phyloP scores from a whole-genome alignment of 345 rosid genomes.

The Turritis glabra region DNA sequence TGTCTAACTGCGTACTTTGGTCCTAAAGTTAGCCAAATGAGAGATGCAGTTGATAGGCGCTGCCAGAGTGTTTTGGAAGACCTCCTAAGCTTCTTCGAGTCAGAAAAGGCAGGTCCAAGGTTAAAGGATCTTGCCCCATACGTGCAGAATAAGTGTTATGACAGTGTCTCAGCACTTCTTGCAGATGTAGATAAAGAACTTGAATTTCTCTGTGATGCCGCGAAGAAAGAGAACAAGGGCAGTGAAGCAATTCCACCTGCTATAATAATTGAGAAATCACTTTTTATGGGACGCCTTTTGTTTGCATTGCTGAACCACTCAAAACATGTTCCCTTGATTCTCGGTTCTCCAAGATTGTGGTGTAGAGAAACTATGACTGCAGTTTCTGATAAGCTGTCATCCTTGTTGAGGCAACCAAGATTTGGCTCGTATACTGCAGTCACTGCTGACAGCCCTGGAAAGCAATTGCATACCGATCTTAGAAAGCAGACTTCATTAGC shows the following conservation, averaged over 20 bases:
- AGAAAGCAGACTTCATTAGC: constrained; percentile 77
- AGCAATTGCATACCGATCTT: constrained; percentile 51
- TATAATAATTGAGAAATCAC: constrained; percentile 78
- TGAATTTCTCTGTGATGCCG: constrained; percentile 55
- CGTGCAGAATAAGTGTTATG: constrained; percentile 80
- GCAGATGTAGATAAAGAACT: constrained; percentile 66
- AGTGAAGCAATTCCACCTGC: constrained; percentile 50
- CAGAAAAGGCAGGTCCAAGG: constrained; percentile 86
- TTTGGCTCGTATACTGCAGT: constrained; percentile 43
- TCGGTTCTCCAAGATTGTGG: constrained; percentile 98
- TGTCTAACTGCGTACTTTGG: constrained; percentile 89
- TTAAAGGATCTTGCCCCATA: constrained; percentile 75
- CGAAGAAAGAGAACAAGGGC: constrained; percentile 48
- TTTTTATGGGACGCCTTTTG: constrained; percentile 88
- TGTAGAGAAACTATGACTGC: constrained; percentile 58
- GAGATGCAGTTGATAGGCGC: constrained; percentile 80
- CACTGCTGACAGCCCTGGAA: constrained; percentile 59
- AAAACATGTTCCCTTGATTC: constrained; percentile 73
- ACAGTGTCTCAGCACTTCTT: constrained; percentile 68
- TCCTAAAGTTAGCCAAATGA: constrained; percentile 79
- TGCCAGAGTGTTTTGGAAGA: constrained; percentile 80
- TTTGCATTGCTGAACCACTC: constrained; percentile 85
- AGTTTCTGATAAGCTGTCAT: constrained; percentile 67
- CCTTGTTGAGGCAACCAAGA: constrained; percentile 64
- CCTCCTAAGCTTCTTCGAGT: constrained; percentile 83